phyloP scores from a whole-genome alignment of 2,329 filamentous ascomycete genomes.

The Chaetomium sp. region DNA sequence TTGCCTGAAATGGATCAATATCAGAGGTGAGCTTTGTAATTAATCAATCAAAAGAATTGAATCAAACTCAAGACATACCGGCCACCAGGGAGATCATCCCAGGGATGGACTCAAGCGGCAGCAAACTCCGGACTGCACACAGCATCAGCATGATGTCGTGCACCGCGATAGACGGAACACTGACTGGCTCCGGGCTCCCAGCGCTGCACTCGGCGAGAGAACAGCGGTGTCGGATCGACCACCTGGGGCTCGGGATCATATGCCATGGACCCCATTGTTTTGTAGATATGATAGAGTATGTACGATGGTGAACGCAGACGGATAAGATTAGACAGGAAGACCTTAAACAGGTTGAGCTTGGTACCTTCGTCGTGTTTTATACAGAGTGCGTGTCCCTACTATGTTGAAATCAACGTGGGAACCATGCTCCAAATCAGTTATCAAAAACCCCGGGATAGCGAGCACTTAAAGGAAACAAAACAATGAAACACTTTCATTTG shows the following conservation, averaged over 20 bases:
- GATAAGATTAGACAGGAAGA: too few species aligned
- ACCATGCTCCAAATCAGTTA: too few species aligned
- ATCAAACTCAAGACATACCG: neutral
- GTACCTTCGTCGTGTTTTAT: neutral
- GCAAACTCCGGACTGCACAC: constrained; percentile 5
- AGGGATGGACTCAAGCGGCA: constrained; percentile 5
- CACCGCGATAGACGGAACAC: neutral
- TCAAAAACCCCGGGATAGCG: neutral
- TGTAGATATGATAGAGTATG: neutral
- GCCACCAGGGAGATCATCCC: constrained; percentile 8
- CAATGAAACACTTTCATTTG: too few species aligned
- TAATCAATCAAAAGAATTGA: neutral
- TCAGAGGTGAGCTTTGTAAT: neutral
- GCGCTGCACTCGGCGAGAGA: constrained; percentile 4
- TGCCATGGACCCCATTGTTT: constrained; percentile 3
- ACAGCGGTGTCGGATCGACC: constrained; percentile 2
- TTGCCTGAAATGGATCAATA: neutral
- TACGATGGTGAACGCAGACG: neutral
- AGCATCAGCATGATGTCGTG: neutral
- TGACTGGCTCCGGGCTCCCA: constrained; percentile 7
- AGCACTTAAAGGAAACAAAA: neutral
- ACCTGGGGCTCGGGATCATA: neutral
- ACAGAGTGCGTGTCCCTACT: constrained; percentile 1
- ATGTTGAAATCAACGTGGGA: neutral
- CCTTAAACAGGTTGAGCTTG: neutral